Percentiles rank a stretch among this genome's conserved stretches.
Evolutionary conservation across 768 basidiomycete species (phyloP).

Genomic region (Lactifluus rugatus): DNA sequence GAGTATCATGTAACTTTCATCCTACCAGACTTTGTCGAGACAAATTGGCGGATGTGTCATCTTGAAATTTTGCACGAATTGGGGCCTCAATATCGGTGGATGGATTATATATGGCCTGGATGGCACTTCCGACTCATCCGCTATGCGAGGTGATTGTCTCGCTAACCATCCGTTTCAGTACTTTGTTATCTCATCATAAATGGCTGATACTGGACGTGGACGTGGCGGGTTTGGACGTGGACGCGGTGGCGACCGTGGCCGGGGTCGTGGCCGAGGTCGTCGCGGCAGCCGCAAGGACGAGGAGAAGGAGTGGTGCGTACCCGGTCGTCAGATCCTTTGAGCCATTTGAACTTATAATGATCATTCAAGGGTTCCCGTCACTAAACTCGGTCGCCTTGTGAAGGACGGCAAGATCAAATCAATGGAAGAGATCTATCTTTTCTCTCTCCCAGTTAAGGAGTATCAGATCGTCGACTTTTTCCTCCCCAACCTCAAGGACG

Average conservation of each 20-base stretch:
- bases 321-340: background rate
- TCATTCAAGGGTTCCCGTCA: conserved; percentile 78
- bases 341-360: conserved; percentile 6
- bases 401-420: conserved; percentile 99
- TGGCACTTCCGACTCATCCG: background rate
- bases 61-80: background rate
- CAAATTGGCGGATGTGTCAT: background rate
- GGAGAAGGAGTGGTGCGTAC: conserved; percentile 93
- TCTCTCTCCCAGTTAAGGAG: conserved; percentile 99
- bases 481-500: conserved; percentile 98
- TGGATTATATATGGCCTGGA: background rate
- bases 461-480: conserved; percentile 99
- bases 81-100: conserved; percentile 5
- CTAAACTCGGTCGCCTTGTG: conserved; percentile 97
- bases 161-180: conserved; percentile 23
- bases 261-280: conserved; percentile 71
- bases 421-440: conserved; percentile 99
- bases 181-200: conserved; percentile 28
- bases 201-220: conserved; percentile 87
- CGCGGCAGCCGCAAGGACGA: conserved; percentile 98
- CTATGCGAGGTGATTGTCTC: background rate
- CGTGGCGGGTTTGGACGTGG: conserved; percentile 89
- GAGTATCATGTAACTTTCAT: background rate
- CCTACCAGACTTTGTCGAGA: background rate
- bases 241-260: conserved; percentile 52